Base-by-base conservation (phyloP, 2,329 filamentous ascomycete genomes). In the Exophiala oligosperma region DNA sequence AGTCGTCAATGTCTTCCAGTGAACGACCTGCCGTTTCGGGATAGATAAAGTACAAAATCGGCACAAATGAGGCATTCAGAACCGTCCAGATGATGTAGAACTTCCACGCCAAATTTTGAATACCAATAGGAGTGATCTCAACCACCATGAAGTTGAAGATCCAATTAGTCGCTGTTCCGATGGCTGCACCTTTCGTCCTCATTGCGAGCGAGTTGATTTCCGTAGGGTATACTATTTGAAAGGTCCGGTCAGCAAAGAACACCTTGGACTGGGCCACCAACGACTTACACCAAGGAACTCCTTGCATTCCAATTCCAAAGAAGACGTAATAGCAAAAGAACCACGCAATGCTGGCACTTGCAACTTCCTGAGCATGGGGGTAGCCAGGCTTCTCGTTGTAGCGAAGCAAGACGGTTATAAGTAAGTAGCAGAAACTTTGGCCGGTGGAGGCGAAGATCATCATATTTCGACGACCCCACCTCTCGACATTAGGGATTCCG, bases 401-500 rank as follows among this genome's bases (percentile, higher is more conserved):
- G 1, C 75, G 69, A 6, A 83, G 71, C n/a, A 79, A 74, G 12
- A 81, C 71, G 0, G 79, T 81, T 65, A 83, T 82, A 61, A 81
- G 70, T 5, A 78, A 60, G 59, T 81, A 84, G 62, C 78, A 82
- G 51, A 81, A 71, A 56, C 73, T 77, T 69, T 84, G 81, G 1
- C 81, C 80, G 1, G 75, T 73, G 0, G 80, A 78, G 1, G 80
- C 78, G 66, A 79, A 84, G 68, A 86, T 77, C 78, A 86, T 82
- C 69, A 86, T 74, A 66, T 83, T 84, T 7, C 84, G 74, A 4
- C 83, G 77, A 17, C 83, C 84, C 62, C 79, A 79, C 66, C 74
- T 70, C 61, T 83, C 80, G 28, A 82, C 75, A 52, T 77, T 74
- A 0, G 75, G 72, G 11, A 81, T 78, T 1, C 74, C 77, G 37